Base-by-base conservation (phyloP, 2,329 filamentous ascomycete genomes). In the Phoma sp. region DNA sequence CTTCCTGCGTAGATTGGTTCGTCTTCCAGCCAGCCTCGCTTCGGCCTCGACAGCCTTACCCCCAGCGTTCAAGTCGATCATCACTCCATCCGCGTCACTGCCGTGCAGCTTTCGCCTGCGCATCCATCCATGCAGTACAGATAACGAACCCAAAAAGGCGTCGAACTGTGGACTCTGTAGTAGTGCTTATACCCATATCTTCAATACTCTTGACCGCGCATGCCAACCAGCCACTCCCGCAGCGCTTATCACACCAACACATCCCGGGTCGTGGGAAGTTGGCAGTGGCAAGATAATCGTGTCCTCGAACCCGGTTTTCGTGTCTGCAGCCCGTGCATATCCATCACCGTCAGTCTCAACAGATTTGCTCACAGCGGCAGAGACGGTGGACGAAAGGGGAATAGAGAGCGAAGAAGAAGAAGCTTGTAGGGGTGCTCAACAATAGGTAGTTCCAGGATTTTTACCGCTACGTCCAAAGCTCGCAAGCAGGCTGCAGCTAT, bases 191-290 rank as follows among this genome's bases (percentile, higher is more conserved):
- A 29, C 15, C 15, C 25, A 17, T 25, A 41, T 35, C 41, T 49
- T 45, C 45, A 36, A 36, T 31, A 21, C 24, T 46, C 24, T 33
- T 55, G 19, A 46, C 40, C 45, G 24, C 31, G 17, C 33, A 17
- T 36, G 22, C 22, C 36, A 55, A 41, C 32, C 46, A 55, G 52
- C 41, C 52, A 55, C 52, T 50, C 15, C 37, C 37, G 52, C 37
- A 21, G 8, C n/a, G 29, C 22, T 35, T 45, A 45, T 50, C 36
- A 43, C n/a, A 15, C 13, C 17, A 24, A 6, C 22, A 24, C 6
- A 4, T 40, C 32, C 19, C 4, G 33, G 35, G 46, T 40, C 36
- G n/a, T 43, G 36, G 25, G 37, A 31, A 46, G 40, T 43, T 31
- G 31, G 22, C 27, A 31, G 36, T 40, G 31, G 19, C 25, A 19